Base-by-base conservation (phyloP, 116 monocot genomes). In the Papilionanthe hybrid region DNA sequence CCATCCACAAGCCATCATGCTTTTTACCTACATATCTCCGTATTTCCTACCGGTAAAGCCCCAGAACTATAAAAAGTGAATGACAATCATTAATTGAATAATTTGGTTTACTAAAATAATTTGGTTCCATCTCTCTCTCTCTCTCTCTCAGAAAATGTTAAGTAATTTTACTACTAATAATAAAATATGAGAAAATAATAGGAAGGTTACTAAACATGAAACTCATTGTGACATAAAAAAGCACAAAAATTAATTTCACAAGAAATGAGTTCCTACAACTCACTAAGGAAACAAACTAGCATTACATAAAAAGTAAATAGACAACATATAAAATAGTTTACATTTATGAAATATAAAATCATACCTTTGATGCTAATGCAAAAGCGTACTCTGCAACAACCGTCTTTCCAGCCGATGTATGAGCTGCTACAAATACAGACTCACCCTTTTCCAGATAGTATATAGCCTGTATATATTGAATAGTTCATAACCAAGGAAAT, bases 371-470 rank as follows among this genome's bases (percentile, higher is more conserved):
- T 80, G 93, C 87, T 68, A 99, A 90, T 58, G 99, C 95, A 88
- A 99, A 95, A 57, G 93, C 95, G 86, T 99, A 99, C 77, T 99
- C 99, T 43, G 99, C 99, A 73, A 99, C 93, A 82, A 99, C 95
- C 27, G 99, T 99, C 82, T 99, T 99, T 88, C 99, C 99, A 85
- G 99, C 99, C 41, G 99, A 99, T 53, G 99, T 99, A 89, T 99
- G 99, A 76, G 99, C 99, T 37, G 99, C 95, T 27, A 99, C 91
- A 90, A 99, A 99, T 82, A 99, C 99, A 76, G 99, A 99, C 20
- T 99, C 99, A 78, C 95, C 95, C 80, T 82, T 93, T 81, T 99
- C 95, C 72, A 99, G 93, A 87, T 91, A 92, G 88, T 95, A 99
- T 58, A 99, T 99, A 55, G 99, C 99, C 95, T 97, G 83, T 63